Conservation (phyloP, 495 filamentous ascomycete genomes). For the Neurospora sp. region DNA sequence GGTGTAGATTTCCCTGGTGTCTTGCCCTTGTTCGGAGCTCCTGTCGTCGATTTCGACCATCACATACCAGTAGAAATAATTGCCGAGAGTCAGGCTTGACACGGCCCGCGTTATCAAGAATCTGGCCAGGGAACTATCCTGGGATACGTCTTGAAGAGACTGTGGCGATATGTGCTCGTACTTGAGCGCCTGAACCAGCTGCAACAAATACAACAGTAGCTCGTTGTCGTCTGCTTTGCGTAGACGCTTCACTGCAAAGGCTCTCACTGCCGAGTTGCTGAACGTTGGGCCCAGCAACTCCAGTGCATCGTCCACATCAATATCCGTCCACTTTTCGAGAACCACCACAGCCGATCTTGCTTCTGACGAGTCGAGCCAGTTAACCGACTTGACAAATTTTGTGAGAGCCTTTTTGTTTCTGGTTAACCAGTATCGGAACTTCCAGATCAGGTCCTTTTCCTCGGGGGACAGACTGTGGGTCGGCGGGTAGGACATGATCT, state of each 20-base stretch:
- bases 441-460: slow-evolving; percentile 95
- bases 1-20: slow-evolving; percentile 73
- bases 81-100: slow-evolving; percentile 80
- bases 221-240: slow-evolving; percentile 92
- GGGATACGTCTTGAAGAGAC: slow-evolving; percentile 51
- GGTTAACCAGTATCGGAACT: slow-evolving; percentile 87
- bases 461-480: slow-evolving; percentile 78
- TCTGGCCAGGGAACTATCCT: slow-evolving; percentile 78
- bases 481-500: slow-evolving; percentile 84
- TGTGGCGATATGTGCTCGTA: slow-evolving; percentile 67
- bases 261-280: slow-evolving; percentile 75
- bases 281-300: slow-evolving; percentile 89
- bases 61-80: slow-evolving; percentile 95
- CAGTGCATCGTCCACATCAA: slow-evolving; percentile 93
- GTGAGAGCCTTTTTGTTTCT: slow-evolving; percentile 89
- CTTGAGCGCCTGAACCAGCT: slow-evolving; percentile 93
- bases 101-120: slow-evolving; percentile 84
- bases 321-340: slow-evolving; percentile 89
- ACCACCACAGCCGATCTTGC: slow-evolving; percentile 81
- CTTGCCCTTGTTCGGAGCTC: slow-evolving; percentile 55
- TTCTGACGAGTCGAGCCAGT: slow-evolving; percentile 84
- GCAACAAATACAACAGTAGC: slow-evolving; percentile 81
- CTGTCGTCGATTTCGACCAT: slow-evolving; percentile 91
- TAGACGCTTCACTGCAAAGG: slow-evolving; percentile 87
- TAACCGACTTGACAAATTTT: slow-evolving; percentile 95